Evolutionary conservation across 2,329 filamentous ascomycete genomes (phyloP).

Genomic region (Cryphonectria naterciae): DNA sequence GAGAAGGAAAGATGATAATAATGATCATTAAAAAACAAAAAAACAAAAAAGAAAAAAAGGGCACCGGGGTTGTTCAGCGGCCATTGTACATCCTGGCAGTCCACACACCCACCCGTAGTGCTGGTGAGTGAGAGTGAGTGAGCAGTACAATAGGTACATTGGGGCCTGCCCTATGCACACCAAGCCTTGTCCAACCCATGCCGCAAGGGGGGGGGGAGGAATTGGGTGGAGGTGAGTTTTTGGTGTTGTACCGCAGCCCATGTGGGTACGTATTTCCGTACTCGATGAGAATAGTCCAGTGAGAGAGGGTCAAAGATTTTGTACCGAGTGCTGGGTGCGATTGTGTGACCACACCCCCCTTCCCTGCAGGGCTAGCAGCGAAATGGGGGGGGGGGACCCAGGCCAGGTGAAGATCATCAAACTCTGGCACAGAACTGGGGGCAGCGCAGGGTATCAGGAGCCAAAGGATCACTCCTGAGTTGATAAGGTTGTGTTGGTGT

Average conservation of each 20-base stretch:
- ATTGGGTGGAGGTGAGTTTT: not conserved
- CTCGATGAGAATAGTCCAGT: not conserved
- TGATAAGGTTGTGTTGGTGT: not conserved
- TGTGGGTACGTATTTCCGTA: conserved; percentile 5
- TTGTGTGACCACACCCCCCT: not conserved
- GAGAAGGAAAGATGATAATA: conserved; percentile 8
- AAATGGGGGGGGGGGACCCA: not conserved
- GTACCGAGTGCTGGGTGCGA: not conserved
- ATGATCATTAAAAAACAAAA: not conserved
- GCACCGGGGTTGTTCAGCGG: not conserved
- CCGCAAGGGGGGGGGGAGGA: not conserved
- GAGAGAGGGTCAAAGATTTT: not conserved
- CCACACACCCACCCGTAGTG: not conserved
- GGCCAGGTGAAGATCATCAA: not conserved
- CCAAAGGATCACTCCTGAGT: not conserved
- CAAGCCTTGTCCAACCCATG: not conserved
- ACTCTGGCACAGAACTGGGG: not conserved
- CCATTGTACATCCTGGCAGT: not conserved
- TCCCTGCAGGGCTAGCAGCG: not conserved
- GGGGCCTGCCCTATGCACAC: conserved; percentile 1
- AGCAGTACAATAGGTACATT: conserved; percentile 1
- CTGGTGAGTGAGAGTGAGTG: too few relatives aligned
- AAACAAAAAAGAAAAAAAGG: conserved; percentile 5
- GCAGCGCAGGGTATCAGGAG: not conserved
- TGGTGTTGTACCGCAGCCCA: not conserved